These are phyloP conservation scores for Ophiostoma populinum DNA, from an alignment of 2,329 filamentous ascomycete genomes.

Conservation along the genomic window DNA sequence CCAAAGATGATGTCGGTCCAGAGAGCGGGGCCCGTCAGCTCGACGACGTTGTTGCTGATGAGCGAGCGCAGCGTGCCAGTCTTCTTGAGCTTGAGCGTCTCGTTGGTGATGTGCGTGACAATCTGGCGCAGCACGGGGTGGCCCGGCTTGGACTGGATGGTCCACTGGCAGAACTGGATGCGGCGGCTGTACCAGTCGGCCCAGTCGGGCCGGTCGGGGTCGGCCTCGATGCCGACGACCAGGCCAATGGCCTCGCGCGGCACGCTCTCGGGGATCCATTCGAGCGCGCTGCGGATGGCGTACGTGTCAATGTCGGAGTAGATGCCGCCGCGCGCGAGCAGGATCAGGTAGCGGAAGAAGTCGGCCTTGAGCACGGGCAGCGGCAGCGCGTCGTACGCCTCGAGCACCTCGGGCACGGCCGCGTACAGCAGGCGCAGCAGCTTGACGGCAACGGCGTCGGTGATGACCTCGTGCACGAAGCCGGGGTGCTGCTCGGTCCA, in stretches of 20 bases:
- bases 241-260: constrained; percentile 66
- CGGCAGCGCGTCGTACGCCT: constrained; percentile 58
- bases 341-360: constrained; percentile 59
- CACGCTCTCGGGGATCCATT: constrained; percentile 73
- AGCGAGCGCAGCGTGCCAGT: constrained; percentile 43
- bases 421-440: constrained; percentile 77
- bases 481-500: constrained; percentile 78
- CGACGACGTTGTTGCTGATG: constrained; percentile 59
- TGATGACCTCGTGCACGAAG: constrained; percentile 93
- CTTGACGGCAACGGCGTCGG: constrained; percentile 70
- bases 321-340: constrained; percentile 42
- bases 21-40: constrained; percentile 83
- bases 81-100: constrained; percentile 58
- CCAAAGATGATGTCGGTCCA: constrained; percentile 90
- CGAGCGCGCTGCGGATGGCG: constrained; percentile 63
- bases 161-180: constrained; percentile 99
- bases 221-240: constrained; percentile 88
- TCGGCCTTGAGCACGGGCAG: constrained; percentile 63
- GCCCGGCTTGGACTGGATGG: constrained; percentile 86
- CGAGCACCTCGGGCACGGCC: constrained; percentile 58
- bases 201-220: constrained; percentile 88
- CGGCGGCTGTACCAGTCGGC: constrained; percentile 86
- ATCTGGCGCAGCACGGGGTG: constrained; percentile 83
- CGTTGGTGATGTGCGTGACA: constrained; percentile 68
- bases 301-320: constrained; percentile 90